Evolutionary conservation across 2,329 filamentous ascomycete genomes (phyloP).

Genomic region (Paecilomyces variotii): DNA sequence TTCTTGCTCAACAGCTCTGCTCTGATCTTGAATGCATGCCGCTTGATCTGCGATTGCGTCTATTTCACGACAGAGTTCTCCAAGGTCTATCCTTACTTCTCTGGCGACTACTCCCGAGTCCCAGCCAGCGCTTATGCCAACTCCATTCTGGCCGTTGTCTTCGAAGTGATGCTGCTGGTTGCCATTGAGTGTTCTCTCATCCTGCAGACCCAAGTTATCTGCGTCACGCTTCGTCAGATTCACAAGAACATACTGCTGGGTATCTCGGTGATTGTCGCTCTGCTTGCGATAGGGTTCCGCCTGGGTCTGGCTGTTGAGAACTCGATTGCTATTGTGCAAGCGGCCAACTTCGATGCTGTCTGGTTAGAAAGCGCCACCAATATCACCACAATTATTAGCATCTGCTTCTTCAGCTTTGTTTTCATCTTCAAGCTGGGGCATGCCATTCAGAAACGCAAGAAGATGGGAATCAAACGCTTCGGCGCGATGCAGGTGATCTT

Average conservation of each 20-base stretch:
- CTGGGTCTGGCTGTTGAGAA: slow-evolving; percentile 46
- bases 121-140: slow-evolving; percentile 35
- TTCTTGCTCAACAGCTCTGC: slow-evolving; percentile 58
- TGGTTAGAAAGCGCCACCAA: slow-evolving; percentile 40
- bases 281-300: slow-evolving; percentile 47
- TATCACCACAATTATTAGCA: slow-evolving; percentile 47
- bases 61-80: slow-evolving; percentile 56
- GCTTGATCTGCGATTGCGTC: slow-evolving; percentile 35
- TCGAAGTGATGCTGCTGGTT: slow-evolving; percentile 46
- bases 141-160: slow-evolving; percentile 41
- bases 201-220: slow-evolving; percentile 57
- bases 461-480: slow-evolving; percentile 52
- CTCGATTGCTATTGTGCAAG: slow-evolving; percentile 29
- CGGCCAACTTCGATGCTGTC: slow-evolving; percentile 17
- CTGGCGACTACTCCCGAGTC: slow-evolving; percentile 48
- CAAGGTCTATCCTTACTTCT: slow-evolving; percentile 54
- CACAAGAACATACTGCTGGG: slow-evolving; percentile 41
- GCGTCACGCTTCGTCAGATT: slow-evolving; percentile 39
- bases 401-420: slow-evolving; percentile 55
- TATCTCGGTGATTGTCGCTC: slow-evolving; percentile 42
- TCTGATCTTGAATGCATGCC: slow-evolving; percentile 53
- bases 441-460: slow-evolving; percentile 48
- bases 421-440: slow-evolving; percentile 55
- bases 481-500: slow-evolving; percentile 60
- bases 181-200: slow-evolving; percentile 53